Conservation (phyloP, 345 rosid genomes). For the Mercurialis annua region DNA sequence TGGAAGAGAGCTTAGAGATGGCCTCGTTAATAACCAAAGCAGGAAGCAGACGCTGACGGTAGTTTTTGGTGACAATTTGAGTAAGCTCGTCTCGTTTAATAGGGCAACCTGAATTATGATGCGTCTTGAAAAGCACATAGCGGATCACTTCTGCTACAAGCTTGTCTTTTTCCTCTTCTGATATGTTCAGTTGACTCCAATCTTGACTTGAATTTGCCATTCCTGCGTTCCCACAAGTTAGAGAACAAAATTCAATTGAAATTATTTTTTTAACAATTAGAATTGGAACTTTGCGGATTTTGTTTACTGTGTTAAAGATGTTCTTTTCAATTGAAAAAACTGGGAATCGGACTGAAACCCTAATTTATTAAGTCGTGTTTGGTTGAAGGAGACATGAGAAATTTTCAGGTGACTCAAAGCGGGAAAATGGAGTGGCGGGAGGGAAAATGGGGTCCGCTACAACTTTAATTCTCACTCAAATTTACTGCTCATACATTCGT, state of each 20-base stretch:
- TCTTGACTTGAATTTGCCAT: constrained; percentile 49
- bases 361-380: not conserved
- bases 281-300: too few species aligned
- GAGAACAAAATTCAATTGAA: too few species aligned
- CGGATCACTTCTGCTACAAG: constrained; percentile 86
- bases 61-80: constrained; percentile 74
- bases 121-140: constrained; percentile 66
- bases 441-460: too few species aligned
- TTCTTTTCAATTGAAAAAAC: too few species aligned
- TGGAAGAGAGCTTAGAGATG: constrained; percentile 48
- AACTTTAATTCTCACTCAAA: too few species aligned
- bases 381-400: too few species aligned
- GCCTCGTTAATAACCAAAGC: constrained; percentile 68
- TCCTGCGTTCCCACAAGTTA: constrained; percentile 7
- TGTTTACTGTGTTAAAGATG: too few species aligned
- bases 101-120: constrained; percentile 77
- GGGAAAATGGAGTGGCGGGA: too few species aligned
- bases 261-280: too few species aligned
- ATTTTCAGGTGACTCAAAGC: too few species aligned
- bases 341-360: constrained; percentile 10
- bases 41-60: constrained; percentile 62
- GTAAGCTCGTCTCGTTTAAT: constrained; percentile 86
- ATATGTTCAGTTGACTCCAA: constrained; percentile 59
- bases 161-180: constrained; percentile 89
- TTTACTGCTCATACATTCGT: too few species aligned